These are phyloP conservation scores for Aspergillus sp. DNA, from an alignment of 2,329 filamentous ascomycete genomes.

Conservation along the genomic window DNA sequence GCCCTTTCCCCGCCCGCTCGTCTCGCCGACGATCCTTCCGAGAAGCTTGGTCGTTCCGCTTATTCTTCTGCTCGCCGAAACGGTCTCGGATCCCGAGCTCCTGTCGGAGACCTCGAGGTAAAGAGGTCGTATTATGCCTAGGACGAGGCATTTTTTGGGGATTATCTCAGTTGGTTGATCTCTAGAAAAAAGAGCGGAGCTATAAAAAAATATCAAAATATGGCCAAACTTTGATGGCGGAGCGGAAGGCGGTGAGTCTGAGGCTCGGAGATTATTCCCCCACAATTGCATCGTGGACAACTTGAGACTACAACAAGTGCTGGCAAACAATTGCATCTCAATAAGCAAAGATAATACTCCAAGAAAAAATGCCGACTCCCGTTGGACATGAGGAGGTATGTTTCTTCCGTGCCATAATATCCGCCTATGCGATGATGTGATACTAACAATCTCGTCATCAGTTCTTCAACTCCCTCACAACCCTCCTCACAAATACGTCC, in stretches of 20 bases:
- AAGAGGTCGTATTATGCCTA: conserved; percentile 42
- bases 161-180: background rate
- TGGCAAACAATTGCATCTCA: background rate
- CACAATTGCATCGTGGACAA: conserved; percentile 4
- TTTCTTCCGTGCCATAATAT: background rate
- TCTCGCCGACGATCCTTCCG: conserved; percentile 69
- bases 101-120: conserved; percentile 39
- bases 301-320: background rate
- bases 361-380: conserved; percentile 33
- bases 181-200: background rate
- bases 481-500: conserved; percentile 41
- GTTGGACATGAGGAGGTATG: conserved; percentile 44
- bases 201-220: conserved; percentile 5
- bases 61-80: conserved; percentile 34
- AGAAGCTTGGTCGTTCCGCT: conserved; percentile 27
- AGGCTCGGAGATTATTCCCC: conserved; percentile 12
- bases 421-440: background rate
- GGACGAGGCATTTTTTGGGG: conserved; percentile 33
- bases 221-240: conserved; percentile 18
- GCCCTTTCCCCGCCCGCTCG: conserved; percentile 63
- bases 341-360: background rate
- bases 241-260: conserved; percentile 21
- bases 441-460: conserved; percentile 18
- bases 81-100: conserved; percentile 42
- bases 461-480: conserved; percentile 45